These are phyloP conservation scores for Neocucurbitaria cava DNA, from an alignment of 2,329 filamentous ascomycete genomes.

Conservation along the genomic window DNA sequence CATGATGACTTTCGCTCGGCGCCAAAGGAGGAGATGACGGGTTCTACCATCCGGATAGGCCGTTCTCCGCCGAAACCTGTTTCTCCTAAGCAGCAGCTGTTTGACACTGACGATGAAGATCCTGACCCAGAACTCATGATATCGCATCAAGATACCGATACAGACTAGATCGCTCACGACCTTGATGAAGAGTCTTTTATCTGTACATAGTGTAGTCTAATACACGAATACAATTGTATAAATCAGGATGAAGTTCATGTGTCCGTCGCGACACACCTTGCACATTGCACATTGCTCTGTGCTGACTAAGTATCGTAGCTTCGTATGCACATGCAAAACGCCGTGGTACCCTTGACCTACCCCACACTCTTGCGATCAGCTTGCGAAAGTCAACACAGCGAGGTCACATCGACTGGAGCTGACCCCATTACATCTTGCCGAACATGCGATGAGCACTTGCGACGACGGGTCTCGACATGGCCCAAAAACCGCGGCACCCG, in stretches of 20 bases:
- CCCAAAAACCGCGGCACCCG: slow-evolving; percentile 32
- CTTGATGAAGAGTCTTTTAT: not conserved
- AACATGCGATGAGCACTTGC: slow-evolving; percentile 33
- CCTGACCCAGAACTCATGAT: slow-evolving; percentile 59
- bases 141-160: slow-evolving; percentile 54
- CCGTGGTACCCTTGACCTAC: not conserved
- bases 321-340: not conserved
- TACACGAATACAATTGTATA: no score
- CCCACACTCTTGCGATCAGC: slow-evolving; percentile 3
- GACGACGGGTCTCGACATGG: slow-evolving; percentile 29
- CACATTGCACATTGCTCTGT: not conserved
- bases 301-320: not conserved
- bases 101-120: slow-evolving; percentile 53
- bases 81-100: slow-evolving; percentile 34
- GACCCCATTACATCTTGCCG: not conserved
- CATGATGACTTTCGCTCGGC: slow-evolving; percentile 21
- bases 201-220: not conserved
- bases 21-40: slow-evolving; percentile 36
- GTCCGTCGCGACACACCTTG: not conserved
- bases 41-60: slow-evolving; percentile 40
- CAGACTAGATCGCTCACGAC: slow-evolving; percentile 28
- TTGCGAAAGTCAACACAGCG: not conserved
- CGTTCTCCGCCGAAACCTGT: slow-evolving; percentile 40
- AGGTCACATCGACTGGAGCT: not conserved
- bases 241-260: not conserved